Evolutionary conservation across 805 yeast species (phyloP).

Genomic region (Starmerella ratchasimensis): DNA sequence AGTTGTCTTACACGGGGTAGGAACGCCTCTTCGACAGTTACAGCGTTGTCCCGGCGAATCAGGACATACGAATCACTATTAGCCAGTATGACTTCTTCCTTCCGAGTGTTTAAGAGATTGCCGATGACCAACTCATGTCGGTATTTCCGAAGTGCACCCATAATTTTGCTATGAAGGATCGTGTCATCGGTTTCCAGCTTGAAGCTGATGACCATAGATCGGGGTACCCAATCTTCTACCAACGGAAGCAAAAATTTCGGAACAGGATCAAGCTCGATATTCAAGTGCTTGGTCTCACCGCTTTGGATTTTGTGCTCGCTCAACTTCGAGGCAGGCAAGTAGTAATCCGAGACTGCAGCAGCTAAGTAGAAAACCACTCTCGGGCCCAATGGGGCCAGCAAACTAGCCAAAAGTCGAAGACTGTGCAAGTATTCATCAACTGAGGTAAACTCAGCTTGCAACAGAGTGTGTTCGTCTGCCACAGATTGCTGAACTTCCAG

Average conservation of each 20-base stretch:
- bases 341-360: conserved; percentile 96
- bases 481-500: conserved; percentile 37
- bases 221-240: conserved; percentile 89
- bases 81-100: conserved; percentile 77
- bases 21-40: conserved; percentile 66
- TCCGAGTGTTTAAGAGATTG: conserved; percentile 77
- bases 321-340: conserved; percentile 68
- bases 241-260: conserved; percentile 82
- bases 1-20: conserved; percentile 59
- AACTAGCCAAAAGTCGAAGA: conserved; percentile 48
- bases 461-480: conserved; percentile 37
- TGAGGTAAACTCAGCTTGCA: conserved; percentile 80
- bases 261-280: conserved; percentile 83
- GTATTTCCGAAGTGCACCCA: conserved; percentile 67
- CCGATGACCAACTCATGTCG: conserved; percentile 93
- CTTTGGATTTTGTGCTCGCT: conserved; percentile 95
- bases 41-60: conserved; percentile 33
- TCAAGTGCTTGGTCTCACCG: conserved; percentile 48
- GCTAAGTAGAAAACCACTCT: conserved; percentile 73
- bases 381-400: conserved; percentile 36
- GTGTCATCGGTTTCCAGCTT: conserved; percentile 77
- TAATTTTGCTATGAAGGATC: conserved; percentile 61
- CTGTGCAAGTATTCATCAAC: conserved; percentile 90
- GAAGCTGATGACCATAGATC: conserved; percentile 87
- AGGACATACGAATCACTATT: conserved; percentile 27